These are phyloP conservation scores for Trichosporon coremiiforme DNA, from an alignment of 1,284 basidiomycete species.

Conservation along the genomic window DNA sequence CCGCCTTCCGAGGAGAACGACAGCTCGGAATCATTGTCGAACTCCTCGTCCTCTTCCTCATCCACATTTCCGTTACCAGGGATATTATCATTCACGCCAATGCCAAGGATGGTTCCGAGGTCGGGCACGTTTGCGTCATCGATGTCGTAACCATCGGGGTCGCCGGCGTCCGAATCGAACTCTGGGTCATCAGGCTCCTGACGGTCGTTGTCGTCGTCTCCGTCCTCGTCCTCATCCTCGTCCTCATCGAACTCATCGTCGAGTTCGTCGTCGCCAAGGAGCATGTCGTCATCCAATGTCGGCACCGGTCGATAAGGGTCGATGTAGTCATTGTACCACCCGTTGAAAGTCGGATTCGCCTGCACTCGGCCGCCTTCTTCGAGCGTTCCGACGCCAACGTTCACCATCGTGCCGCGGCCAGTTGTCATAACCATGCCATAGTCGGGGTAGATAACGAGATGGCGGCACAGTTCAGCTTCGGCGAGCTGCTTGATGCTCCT, in stretches of 20 bases:
- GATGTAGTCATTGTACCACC: not conserved
- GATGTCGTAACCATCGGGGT: not conserved
- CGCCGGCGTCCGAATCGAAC: not conserved
- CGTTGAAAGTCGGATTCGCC: not conserved
- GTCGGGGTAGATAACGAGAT: not conserved
- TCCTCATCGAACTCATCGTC: not conserved
- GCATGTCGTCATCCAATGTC: not conserved
- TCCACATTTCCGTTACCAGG: too few species aligned
- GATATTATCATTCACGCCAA: too few species aligned
- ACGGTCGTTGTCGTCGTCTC: not conserved
- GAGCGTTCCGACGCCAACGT: not conserved
- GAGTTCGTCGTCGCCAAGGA: not conserved
- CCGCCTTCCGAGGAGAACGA: not conserved
- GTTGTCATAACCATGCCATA: not conserved
- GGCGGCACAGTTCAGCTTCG: not conserved
- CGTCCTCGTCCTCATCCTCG: not conserved
- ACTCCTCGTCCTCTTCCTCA: not conserved
- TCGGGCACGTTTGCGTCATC: not conserved
- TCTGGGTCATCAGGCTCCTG: not conserved
- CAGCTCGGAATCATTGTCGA: not conserved
- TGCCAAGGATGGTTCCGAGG: not conserved
- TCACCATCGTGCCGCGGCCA: not conserved
- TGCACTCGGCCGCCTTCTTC: not conserved
- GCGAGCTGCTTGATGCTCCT: not conserved
- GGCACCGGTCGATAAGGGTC: not conserved